These are phyloP conservation scores for Naganishia liquefaciens DNA, from an alignment of 1,284 basidiomycete genomes.

Conservation along the genomic window DNA sequence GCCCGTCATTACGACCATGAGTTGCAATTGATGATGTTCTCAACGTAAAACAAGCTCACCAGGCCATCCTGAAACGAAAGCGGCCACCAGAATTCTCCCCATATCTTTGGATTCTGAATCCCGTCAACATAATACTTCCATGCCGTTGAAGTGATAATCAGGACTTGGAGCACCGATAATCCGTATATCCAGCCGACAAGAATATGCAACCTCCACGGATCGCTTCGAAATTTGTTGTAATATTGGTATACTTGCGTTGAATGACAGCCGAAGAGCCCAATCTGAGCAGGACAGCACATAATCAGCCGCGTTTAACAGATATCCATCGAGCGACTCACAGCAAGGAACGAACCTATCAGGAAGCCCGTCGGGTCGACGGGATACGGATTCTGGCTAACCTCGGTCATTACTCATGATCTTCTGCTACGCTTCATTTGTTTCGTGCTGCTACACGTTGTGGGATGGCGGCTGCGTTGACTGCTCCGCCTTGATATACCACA, in stretches of 20 bases:
- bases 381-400: slow-evolving; percentile 42
- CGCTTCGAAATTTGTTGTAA: slow-evolving; percentile 35
- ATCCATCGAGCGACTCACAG: slow-evolving; percentile 32
- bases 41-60: slow-evolving; percentile 35
- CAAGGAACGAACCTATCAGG: slow-evolving; percentile 43
- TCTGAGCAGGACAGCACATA: slow-evolving; percentile 29
- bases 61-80: slow-evolving; percentile 46
- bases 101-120: slow-evolving; percentile 36
- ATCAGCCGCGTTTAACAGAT: not conserved
- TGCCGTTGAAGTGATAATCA: slow-evolving; percentile 39
- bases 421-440: no score
- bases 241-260: slow-evolving; percentile 40
- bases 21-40: not conserved
- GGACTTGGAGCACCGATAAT: slow-evolving; percentile 40
- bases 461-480: no score
- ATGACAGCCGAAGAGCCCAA: slow-evolving; percentile 41
- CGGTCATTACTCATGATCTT: not conserved
- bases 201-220: slow-evolving; percentile 32
- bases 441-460: no score
- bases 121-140: slow-evolving; percentile 43
- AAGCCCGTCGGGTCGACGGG: slow-evolving; percentile 44
- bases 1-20: not conserved
- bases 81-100: slow-evolving; percentile 46
- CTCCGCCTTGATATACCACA: no score
- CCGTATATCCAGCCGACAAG: slow-evolving; percentile 41